Base-by-base conservation (phyloP, 108 stramenopile species). In the Cyclotella cryptica region DNA sequence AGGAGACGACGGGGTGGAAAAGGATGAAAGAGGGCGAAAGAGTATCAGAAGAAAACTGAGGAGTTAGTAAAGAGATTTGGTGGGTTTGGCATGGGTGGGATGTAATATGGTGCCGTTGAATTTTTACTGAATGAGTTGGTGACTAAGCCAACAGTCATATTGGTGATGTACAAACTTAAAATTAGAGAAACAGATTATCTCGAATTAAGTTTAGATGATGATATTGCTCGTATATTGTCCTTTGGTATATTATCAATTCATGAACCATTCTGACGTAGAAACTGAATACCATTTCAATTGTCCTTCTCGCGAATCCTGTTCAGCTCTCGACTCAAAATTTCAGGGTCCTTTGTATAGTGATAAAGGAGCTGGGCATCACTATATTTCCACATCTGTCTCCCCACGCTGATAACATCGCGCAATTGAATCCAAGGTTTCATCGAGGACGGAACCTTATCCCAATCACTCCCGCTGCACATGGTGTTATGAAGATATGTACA, bases 1-100 rank as follows among this genome's bases (percentile, higher is more conserved):
- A 54, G 96, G 96, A 55, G 96, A 96, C 74, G 93, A 90, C 39
- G 92, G 93, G 3, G 87, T 96, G 18, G 87, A 89, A n/a, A 80
- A 78, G 28, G 87, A 92, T 77, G 80, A 80, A 29, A 86, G 19
- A 90, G 91, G 71, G 89, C 89, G 52, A 89, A 84, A 39, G 78
- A 89, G 41, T 95, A 86, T 75, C 87, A 91, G 66, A 63, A 85
- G 49, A 92, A 90, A 71, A 92, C 89, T 13, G 86, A 91, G 64
- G 83, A 85, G 47, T 80, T 88, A 54, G 81, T 93, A 24, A 72
- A 88, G 44, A 83, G 68, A 45, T 88, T 90, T 85, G 91, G 93
- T 81, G 93, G 93, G 42, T 86, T 94, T 78, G 89, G 89, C 47
- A 82, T 85, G 77, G 77, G 77, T 54, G 77, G 77, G 27, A 66